Evolutionary conservation across 495 filamentous ascomycete genomes (phyloP).

Genomic region (Hypomontagnella monticulosa): DNA sequence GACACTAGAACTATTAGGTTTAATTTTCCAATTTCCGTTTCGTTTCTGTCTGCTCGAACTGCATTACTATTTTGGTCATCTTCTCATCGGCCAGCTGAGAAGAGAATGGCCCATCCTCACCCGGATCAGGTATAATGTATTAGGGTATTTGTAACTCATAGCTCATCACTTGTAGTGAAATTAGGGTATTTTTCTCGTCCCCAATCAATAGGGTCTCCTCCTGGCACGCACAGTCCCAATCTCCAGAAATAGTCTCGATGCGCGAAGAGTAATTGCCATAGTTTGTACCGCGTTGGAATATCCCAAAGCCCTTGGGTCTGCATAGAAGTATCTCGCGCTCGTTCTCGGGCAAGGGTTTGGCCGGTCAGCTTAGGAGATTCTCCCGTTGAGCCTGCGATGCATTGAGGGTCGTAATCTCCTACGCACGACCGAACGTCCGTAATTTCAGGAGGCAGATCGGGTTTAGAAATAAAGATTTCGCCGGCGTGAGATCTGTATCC

Average conservation of each 20-base stretch:
- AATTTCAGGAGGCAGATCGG: slow-evolving; percentile 69
- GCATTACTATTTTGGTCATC: slow-evolving; percentile 9
- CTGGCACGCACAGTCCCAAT: slow-evolving; percentile 87
- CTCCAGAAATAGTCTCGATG: slow-evolving; percentile 98
- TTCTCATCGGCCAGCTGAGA: slow-evolving; percentile 8
- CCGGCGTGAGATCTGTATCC: slow-evolving; percentile 85
- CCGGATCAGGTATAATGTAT: neutral
- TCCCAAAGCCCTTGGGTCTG: slow-evolving; percentile 34
- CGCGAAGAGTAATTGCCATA: slow-evolving; percentile 93
- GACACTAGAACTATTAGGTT: neutral
- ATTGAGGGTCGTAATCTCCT: slow-evolving; percentile 75
- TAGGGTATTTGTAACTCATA: slow-evolving; percentile 38
- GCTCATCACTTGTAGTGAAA: slow-evolving; percentile 38
- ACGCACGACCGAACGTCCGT: slow-evolving; percentile 75
- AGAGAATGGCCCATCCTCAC: slow-evolving; percentile 11
- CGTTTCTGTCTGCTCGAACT: neutral
- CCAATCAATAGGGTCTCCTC: slow-evolving; percentile 78
- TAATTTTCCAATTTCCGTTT: slow-evolving; percentile 6
- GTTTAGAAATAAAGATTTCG: slow-evolving; percentile 84
- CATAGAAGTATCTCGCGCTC: slow-evolving; percentile 29
- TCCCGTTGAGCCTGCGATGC: slow-evolving; percentile 68
- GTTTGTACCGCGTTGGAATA: slow-evolving; percentile 71
- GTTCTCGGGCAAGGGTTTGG: slow-evolving; percentile 28
- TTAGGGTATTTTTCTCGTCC: slow-evolving; percentile 57
- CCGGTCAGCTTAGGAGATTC: slow-evolving; percentile 39